phyloP scores from a whole-genome alignment of 1,284 basidiomycete species.

The Ganoderma sinense region DNA sequence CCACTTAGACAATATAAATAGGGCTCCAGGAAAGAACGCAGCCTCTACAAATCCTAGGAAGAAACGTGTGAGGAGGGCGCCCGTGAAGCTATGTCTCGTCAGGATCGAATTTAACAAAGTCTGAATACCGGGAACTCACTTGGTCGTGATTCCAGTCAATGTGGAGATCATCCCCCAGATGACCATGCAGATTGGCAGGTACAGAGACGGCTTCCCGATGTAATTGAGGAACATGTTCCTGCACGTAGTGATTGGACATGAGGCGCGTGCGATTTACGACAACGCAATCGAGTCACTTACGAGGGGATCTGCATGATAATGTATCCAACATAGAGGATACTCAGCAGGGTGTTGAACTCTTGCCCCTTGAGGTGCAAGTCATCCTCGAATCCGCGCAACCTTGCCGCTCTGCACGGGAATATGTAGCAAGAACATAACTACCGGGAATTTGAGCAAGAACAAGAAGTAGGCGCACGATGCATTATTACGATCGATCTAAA shows the following conservation, averaged over 20 bases:
- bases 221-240: constrained; percentile 81
- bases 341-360: constrained; percentile 76
- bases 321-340: constrained; percentile 82
- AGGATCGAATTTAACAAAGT: background rate
- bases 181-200: constrained; percentile 76
- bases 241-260: background rate
- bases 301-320: constrained; percentile 84
- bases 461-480: constrained; percentile 51
- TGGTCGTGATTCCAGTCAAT: constrained; percentile 58
- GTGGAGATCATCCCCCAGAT: constrained; percentile 76
- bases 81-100: constrained; percentile 58
- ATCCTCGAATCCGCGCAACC: constrained; percentile 73
- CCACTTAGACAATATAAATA: constrained; percentile 78
- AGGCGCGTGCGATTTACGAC: background rate
- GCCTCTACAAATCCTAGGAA: constrained; percentile 77
- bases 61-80: constrained; percentile 78
- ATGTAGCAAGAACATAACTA: background rate
- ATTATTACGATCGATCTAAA: constrained; percentile 73
- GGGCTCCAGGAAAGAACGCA: constrained; percentile 76
- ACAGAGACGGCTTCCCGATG: constrained; percentile 77
- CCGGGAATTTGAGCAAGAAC: background rate
- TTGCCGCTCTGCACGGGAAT: constrained; percentile 57
- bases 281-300: constrained; percentile 46
- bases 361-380: constrained; percentile 70
- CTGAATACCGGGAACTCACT: background rate